Conservation (phyloP, 768 basidiomycete genomes). For the Coprinellus micaceus region DNA sequence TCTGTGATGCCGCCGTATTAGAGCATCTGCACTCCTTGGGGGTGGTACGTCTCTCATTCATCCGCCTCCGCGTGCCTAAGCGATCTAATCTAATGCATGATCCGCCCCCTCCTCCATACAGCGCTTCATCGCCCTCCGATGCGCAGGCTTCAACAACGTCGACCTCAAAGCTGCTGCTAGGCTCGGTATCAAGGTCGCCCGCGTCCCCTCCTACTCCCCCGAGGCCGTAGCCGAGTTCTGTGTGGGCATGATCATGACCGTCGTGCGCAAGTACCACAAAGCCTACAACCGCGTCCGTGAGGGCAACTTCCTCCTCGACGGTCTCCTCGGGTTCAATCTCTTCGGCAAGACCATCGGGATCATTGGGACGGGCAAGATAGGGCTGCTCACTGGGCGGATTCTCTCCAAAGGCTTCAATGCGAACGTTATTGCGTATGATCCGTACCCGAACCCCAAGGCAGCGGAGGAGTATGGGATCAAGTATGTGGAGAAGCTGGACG, state of each 20-base stretch:
- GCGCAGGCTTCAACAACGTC: slow-evolving; percentile 43
- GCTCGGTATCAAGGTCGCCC: slow-evolving; percentile 34
- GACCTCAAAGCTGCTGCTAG: slow-evolving; percentile 30
- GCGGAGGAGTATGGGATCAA: slow-evolving; percentile 35
- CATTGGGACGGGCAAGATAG: slow-evolving; percentile 43
- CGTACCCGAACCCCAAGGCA: slow-evolving; percentile 26
- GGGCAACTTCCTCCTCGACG: slow-evolving; percentile 44
- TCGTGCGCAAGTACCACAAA: slow-evolving; percentile 44
- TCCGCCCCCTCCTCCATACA: slow-evolving; percentile 8
- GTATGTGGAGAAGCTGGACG: slow-evolving; percentile 35
- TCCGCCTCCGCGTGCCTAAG: neutral
- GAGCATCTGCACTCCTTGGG: slow-evolving; percentile 29
- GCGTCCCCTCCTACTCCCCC: slow-evolving; percentile 42
- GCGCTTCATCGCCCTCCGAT: slow-evolving; percentile 40
- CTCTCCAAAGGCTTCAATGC: slow-evolving; percentile 36
- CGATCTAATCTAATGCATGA: neutral
- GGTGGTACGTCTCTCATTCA: slow-evolving; percentile 26
- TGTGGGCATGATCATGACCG: slow-evolving; percentile 44
- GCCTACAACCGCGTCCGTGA: slow-evolving; percentile 43
- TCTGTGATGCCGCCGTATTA: slow-evolving; percentile 33
- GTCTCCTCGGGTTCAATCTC: slow-evolving; percentile 40
- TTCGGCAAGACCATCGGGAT: slow-evolving; percentile 40
- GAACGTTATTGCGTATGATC: slow-evolving; percentile 39
- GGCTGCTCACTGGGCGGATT: slow-evolving; percentile 39
- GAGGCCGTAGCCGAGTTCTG: slow-evolving; percentile 44